These are phyloP conservation scores for Solanum raphanifolium DNA, from an alignment of 257 asterid genomes.

Conservation along the genomic window DNA sequence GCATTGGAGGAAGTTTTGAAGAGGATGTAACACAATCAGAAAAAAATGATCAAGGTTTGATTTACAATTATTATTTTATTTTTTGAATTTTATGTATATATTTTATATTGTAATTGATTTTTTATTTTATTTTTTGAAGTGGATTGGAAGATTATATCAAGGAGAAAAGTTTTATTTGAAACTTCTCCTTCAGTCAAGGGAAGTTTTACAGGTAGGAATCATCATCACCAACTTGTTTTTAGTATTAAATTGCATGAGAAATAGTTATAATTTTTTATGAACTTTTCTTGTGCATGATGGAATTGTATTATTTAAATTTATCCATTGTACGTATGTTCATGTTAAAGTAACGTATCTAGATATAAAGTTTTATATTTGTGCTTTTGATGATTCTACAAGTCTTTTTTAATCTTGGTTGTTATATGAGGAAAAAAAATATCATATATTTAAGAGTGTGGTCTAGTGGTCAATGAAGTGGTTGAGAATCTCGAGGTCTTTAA, in stretches of 20 bases:
- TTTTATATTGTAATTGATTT: neutral
- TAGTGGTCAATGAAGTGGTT: neutral
- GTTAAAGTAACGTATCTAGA: slow-evolving; percentile 7
- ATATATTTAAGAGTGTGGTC: no score
- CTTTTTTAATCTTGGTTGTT: neutral
- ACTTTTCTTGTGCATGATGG: slow-evolving; percentile 19
- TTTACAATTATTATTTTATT: neutral
- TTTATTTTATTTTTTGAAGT: slow-evolving; percentile 15
- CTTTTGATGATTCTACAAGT: neutral
- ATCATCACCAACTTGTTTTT: neutral
- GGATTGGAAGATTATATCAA: slow-evolving; percentile 29
- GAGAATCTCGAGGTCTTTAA: neutral
- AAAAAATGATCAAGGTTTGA: slow-evolving; percentile 31
- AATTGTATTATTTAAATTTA: neutral
- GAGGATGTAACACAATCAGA: slow-evolving; percentile 39
- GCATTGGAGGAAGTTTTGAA: slow-evolving; percentile 37
- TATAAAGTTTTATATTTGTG: neutral
- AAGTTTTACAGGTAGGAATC: slow-evolving; percentile 27
- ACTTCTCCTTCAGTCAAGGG: slow-evolving; percentile 19
- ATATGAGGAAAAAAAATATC: neutral
- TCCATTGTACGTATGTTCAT: neutral
- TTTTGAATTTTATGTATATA: neutral
- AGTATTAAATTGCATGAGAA: neutral
- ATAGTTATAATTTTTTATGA: neutral
- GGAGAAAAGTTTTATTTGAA: slow-evolving; percentile 30